Percentiles rank a stretch among this genome's conserved stretches.
Conservation (phyloP, 306 rosid species). For the Vigna reflexopilosa region DNA sequence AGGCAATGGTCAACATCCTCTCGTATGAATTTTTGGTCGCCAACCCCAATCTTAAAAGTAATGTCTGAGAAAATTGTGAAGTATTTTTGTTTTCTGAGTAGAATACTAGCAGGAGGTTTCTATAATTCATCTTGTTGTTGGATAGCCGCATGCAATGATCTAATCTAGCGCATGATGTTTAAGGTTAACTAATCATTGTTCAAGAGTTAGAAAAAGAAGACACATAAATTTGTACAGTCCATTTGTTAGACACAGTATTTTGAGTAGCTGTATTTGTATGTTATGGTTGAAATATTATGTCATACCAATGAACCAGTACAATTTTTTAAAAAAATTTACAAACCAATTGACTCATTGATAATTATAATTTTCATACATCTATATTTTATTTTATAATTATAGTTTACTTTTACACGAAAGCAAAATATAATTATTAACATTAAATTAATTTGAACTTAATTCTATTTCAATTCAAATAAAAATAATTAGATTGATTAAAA, state of each 20-base stretch:
- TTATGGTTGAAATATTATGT: neutral
- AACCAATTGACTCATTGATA: too few species aligned
- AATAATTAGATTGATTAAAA: too few species aligned
- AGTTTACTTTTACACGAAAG: too few species aligned
- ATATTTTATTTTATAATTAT: too few species aligned
- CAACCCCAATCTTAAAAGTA: neutral
- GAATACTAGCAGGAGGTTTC: neutral
- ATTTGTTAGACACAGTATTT: neutral
- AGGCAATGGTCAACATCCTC: neutral
- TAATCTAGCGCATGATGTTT: neutral
- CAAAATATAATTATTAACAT: too few species aligned
- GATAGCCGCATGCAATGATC: neutral
- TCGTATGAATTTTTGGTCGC: neutral
- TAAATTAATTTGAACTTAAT: too few species aligned
- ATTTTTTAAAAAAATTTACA: neutral
- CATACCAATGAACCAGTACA: neutral
- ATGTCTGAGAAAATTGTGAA: constrained; percentile 28
- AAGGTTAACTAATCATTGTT: neutral
- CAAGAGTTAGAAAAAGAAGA: neutral
- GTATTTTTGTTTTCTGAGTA: neutral
- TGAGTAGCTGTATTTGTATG: neutral
- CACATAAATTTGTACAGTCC: neutral
- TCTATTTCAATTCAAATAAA: too few species aligned
- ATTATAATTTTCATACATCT: too few species aligned
- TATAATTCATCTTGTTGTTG: neutral